Evolutionary conservation across 305 asterid species (phyloP), one percentile per base, ranked within the genome.

Genomic region (Rubia peregrina): DNA sequence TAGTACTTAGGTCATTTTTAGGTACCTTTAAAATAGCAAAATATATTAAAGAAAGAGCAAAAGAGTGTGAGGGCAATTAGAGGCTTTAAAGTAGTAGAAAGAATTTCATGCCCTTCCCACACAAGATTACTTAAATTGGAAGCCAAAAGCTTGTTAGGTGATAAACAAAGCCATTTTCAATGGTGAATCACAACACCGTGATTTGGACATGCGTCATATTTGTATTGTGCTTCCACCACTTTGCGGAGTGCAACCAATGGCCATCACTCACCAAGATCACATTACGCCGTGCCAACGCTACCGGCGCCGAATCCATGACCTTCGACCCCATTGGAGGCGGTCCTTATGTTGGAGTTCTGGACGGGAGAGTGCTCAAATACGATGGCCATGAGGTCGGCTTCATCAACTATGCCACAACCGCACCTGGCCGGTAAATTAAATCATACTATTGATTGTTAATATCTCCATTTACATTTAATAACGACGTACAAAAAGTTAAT

Each of bases 271-370:
- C 59, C 12, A 64, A 40, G 16, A 69, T 72, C 65, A 17, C 48
- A 1, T 10, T 69, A 24, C 69, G n/a, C 68, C 56, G 30, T 0
- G 53, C 53, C 0, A 69, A 69, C 26, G 73, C 17, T 4, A 9
- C 11, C 11, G 76, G 71, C 3, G 24, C 76, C 0, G 76, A 73
- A 26, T 30, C 71, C 17, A 10, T 73, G 8, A 70, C 76, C 1
- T 73, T 73, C 19, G 76, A 73, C 57, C 46, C 66, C 48, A 65
- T 5, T 11, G 71, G 71, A 30, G 36, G 10, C 36, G 76, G 76
- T 3, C 71, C 76, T 6, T 73, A 65, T 4, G 36, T 65, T 7
- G 66, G 76, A 0, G 43, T 44, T 12, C 59, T n/a, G 1, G 71
- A 65, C 3, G 71, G 76, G 22, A 65, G 76, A 38, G 26, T 73